Evolutionary conservation across 2,329 filamentous ascomycete species (phyloP).

Genomic region (Neofusicoccum umdonicola): DNA sequence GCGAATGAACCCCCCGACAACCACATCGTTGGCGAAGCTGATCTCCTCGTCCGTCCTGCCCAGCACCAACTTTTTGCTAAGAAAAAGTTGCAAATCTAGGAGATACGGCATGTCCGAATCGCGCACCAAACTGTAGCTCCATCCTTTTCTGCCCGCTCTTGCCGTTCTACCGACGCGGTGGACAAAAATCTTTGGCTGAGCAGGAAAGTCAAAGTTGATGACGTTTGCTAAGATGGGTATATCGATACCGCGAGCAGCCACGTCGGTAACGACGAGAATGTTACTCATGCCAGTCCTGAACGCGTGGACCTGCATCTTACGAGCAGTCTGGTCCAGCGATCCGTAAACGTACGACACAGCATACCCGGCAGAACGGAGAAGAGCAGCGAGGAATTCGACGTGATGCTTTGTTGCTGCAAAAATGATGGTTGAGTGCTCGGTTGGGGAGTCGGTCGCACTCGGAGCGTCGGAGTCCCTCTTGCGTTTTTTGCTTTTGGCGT

Average conservation of each 20-base stretch:
- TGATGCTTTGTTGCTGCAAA: constrained; percentile 96
- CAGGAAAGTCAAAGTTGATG: constrained; percentile 97
- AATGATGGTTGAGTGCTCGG: constrained; percentile 88
- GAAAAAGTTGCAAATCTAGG: constrained; percentile 88
- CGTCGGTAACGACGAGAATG: constrained; percentile 92
- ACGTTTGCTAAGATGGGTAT: constrained; percentile 95
- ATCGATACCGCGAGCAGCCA: constrained; percentile 95
- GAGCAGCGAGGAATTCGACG: constrained; percentile 82
- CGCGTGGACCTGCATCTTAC: constrained; percentile 86
- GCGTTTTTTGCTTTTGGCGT: constrained; percentile 74
- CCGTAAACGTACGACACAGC: constrained; percentile 93
- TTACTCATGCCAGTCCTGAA: constrained; percentile 83
- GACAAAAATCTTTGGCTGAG: constrained; percentile 94
- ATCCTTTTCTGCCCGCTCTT: constrained; percentile 85
- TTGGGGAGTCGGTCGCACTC: constrained; percentile 67
- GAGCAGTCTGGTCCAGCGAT: constrained; percentile 87
- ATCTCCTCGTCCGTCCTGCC: constrained; percentile 63
- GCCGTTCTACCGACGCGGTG: constrained; percentile 96
- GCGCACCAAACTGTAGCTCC: constrained; percentile 90
- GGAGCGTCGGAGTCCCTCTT: constrained; percentile 59
- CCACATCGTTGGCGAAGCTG: constrained; percentile 78
- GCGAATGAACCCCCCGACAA: constrained; percentile 73
- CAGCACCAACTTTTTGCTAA: constrained; percentile 77
- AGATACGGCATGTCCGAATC: constrained; percentile 89
- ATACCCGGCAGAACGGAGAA: constrained; percentile 81